These are phyloP conservation scores for Colletotrichum destructivum DNA, from an alignment of 2,329 filamentous ascomycete species.

Conservation along the genomic window DNA sequence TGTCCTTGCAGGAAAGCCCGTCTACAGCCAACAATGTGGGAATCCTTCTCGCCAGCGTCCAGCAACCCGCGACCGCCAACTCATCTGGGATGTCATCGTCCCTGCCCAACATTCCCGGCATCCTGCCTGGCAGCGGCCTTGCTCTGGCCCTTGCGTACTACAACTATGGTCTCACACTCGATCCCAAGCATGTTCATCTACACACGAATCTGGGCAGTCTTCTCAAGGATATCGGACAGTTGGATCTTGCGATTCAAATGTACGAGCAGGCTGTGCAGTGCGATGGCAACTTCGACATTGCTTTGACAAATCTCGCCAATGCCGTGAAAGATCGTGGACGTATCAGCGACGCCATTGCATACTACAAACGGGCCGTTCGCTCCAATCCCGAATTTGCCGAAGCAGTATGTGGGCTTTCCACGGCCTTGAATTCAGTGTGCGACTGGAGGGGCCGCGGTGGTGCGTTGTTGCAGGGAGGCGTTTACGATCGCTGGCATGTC, in stretches of 20 bases:
- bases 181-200: conserved; percentile 91
- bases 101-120: conserved; percentile 77
- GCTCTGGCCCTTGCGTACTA: conserved; percentile 93
- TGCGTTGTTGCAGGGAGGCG: conserved; percentile 80
- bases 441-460: conserved; percentile 94
- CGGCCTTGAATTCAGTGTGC: conserved; percentile 96
- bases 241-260: conserved; percentile 94
- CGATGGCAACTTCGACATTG: conserved; percentile 96
- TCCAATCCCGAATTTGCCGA: conserved; percentile 98
- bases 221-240: conserved; percentile 94
- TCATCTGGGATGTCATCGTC: conserved; percentile 38
- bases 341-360: conserved; percentile 91
- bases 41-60: conserved; percentile 94
- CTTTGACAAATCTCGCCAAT: conserved; percentile 95
- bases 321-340: conserved; percentile 97
- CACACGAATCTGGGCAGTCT: conserved; percentile 97
- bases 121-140: conserved; percentile 88
- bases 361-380: conserved; percentile 90
- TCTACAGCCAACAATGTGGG: conserved; percentile 99
- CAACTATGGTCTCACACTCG: conserved; percentile 90
- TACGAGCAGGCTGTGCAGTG: conserved; percentile 95
- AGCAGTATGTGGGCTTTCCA: conserved; percentile 94
- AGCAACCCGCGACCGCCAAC: conserved; percentile 69
- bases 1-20: conserved; percentile 94
- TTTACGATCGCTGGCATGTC: conserved; percentile 93